phyloP scores from a whole-genome alignment of 306 rosid genomes.

The Prunus salicina region DNA sequence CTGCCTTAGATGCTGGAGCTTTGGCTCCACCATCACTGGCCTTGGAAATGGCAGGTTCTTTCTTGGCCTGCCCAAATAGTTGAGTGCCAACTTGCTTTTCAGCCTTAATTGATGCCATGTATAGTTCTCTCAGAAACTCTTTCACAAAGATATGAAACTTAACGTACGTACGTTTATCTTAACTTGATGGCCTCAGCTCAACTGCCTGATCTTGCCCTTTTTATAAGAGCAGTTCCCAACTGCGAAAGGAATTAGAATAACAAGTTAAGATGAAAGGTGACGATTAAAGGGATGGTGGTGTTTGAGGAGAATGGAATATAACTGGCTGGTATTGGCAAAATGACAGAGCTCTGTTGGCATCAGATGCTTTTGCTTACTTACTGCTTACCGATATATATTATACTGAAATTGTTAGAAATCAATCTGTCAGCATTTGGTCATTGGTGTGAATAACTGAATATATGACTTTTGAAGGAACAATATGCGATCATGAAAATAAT shows the following conservation, averaged over 20 bases:
- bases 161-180: neutral
- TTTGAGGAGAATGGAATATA: conserved; percentile 12
- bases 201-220: conserved; percentile 2
- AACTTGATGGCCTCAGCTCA: neutral
- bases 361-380: conserved; percentile 21
- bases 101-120: conserved; percentile 45
- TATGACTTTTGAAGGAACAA: neutral
- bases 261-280: neutral
- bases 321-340: neutral
- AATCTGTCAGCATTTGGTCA: no score
- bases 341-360: conserved; percentile 16
- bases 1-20: conserved; percentile 45
- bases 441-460: no score
- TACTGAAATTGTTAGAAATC: neutral
- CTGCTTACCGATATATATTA: neutral
- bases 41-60: conserved; percentile 35
- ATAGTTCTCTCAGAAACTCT: conserved; percentile 15
- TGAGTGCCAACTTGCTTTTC: conserved; percentile 39
- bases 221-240: conserved; percentile 15
- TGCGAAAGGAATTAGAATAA: conserved; percentile 30
- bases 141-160: neutral
- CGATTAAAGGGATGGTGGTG: conserved; percentile 8
- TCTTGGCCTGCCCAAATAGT: conserved; percentile 46
- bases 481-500: neutral
- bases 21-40: conserved; percentile 25